Evolutionary conservation across 345 rosid species (phyloP), one percentile per base, ranked within the genome.

Genomic region (Euphorbia lathyris): DNA sequence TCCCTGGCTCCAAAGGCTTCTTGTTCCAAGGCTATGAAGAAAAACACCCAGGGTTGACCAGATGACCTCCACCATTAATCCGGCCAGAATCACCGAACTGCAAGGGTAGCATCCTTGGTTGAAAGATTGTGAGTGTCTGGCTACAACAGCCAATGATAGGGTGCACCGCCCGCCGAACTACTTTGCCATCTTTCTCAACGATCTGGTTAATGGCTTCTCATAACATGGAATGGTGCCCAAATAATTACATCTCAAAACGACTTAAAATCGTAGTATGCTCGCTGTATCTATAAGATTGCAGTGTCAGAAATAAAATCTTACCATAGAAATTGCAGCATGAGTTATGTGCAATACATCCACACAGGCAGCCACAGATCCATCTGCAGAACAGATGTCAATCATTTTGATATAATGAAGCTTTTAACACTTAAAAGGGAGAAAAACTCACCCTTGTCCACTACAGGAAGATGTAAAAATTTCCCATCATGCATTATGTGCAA

Each of bases 301-400:
- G 61, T 9, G 23, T 29, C 50, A 70, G 63, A 62, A 69, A 58
- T 34, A 25, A 76, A 5, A 72, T 17, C 63, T 85, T 85, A 90
- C 98, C 95, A 90, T 86, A 6, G 98, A 92, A 74, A 96, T 96
- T 56, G 99, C 99, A 0, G 98, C 99, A 70, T 96, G 97, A 73
- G 95, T 96, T 63, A 96, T 88, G 80, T 96, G 96, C 72, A 90
- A 78, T 51, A 96, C 99, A 75, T 96, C 99, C 32, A 96, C 66
- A 72, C 97, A 96, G 75, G 91, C 95, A 63, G 81, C 89, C 74
- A 81, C 75, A 14, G 83, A 78, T 76, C 98, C 96, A 68, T 90
- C 99, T 90, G 86, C 88, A 78, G 14, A 72, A 73, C 23, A 77
- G 63, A 63, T 67, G 57, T 16, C 52, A 32, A 51, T 61, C 20